Percentiles rank a stretch among this genome's conserved stretches.
These are phyloP conservation scores for Tylopilus felleus DNA, from an alignment of 768 basidiomycete species.

Conservation along the genomic window DNA sequence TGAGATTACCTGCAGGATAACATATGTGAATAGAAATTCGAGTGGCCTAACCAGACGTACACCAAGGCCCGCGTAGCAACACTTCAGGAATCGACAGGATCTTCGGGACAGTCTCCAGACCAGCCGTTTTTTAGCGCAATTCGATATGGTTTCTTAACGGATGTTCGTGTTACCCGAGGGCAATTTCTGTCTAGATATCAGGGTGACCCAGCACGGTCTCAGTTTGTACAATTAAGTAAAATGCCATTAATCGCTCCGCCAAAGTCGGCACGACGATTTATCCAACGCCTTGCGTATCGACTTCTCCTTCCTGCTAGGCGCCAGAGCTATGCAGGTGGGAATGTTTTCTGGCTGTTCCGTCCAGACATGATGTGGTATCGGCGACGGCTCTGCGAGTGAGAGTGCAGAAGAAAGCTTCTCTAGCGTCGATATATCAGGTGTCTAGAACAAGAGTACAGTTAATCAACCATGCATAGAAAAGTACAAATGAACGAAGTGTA, in stretches of 20 bases:
- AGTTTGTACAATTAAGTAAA: background rate
- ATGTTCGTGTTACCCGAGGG: too few species aligned
- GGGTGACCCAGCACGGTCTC: too few species aligned
- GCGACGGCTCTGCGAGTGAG: conserved; percentile 14
- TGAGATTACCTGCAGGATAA: too few species aligned
- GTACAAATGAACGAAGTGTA: conserved; percentile 6
- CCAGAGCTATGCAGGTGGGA: conserved; percentile 42
- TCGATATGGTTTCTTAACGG: too few species aligned
- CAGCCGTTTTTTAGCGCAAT: too few species aligned
- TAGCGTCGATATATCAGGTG: conserved; percentile 32
- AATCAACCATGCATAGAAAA: background rate
- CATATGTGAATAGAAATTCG: too few species aligned
- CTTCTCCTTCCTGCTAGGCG: conserved; percentile 38
- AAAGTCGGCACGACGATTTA: conserved; percentile 38
- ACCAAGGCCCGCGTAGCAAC: too few species aligned
- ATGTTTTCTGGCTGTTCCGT: conserved; percentile 42
- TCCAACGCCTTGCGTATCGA: conserved; percentile 40
- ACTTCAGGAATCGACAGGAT: too few species aligned
- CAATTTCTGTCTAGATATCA: too few species aligned
- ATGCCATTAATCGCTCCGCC: conserved; percentile 23
- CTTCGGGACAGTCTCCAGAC: too few species aligned
- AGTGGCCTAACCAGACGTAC: too few species aligned
- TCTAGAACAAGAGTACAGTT: conserved; percentile 19
- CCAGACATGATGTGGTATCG: conserved; percentile 41
- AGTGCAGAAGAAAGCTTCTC: conserved; percentile 32